Evolutionary conservation across 768 basidiomycete species (phyloP), one percentile per base, ranked within the genome.

Genomic region (Lactarius evosmus): DNA sequence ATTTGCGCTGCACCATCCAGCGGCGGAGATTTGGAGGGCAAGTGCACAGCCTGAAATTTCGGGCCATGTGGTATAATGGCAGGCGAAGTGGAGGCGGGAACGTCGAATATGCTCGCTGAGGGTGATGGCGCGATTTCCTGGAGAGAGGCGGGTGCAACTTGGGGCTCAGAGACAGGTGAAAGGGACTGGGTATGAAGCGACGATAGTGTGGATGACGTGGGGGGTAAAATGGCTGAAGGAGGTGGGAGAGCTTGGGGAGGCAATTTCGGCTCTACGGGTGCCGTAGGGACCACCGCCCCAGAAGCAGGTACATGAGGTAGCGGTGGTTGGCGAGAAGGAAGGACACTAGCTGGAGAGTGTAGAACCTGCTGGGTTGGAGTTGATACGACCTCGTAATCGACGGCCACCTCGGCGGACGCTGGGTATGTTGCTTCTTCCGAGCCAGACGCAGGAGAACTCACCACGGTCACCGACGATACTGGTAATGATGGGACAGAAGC

Each of bases 131-230:
- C 25, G 5, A 30, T 11, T 50, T 60, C 38, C 36, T 55, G 63
- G n/a, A 30, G n/a, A 11, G 58, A 52, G 22, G 14, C 25, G 27
- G 29, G 11, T 25, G 22, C 22, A 7, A 55, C 17, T 50, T 7
- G 17, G 3, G 44, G 44, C 38, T 4, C 27, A 17, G 44, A 22
- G 17, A 32, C 17, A 17, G 41, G 29, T 17, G 34, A 59, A 33
- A 59, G 41, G 14, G 30, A n/a, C 51, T 58, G 33, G 25, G 30
- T 17, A 53, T n/a, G 55, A 40, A 40, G 55, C 8, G 34, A 56
- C 17, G 55, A 11, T 2, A 44, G 16, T 34, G 4, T 27, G 14
- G 41, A 30, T 11, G 41, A 41, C 33, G 8, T 36, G 12, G 32
- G 11, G 8, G 53, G 27, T 29, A 19, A 57, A 49, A 49, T 8